phyloP scores from a whole-genome alignment of 2,329 filamentous ascomycete species.

The Esteya vermicola region DNA sequence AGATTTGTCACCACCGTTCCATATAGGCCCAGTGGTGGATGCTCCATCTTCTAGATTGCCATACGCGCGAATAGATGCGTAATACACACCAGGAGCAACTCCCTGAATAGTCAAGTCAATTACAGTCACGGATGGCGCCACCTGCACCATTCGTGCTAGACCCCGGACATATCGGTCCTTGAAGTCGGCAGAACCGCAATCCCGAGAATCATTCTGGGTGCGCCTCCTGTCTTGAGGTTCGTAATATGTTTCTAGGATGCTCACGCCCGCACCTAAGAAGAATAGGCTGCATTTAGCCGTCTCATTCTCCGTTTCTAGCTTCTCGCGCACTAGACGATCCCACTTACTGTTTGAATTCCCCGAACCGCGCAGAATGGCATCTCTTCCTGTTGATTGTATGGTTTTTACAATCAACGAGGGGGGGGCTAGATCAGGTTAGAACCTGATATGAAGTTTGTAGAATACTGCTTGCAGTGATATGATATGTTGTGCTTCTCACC shows the following conservation, averaged over 20 bases:
- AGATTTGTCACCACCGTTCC: constrained; percentile 33
- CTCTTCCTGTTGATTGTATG: constrained; percentile 78
- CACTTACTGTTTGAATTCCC: constrained; percentile 69
- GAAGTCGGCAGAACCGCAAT: constrained; percentile 11
- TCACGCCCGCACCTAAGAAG: constrained; percentile 66
- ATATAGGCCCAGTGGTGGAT: constrained; percentile 70
- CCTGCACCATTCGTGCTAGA: constrained; percentile 86
- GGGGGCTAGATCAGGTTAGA: constrained; percentile 39
- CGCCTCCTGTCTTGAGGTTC: constrained; percentile 33
- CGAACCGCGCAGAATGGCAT: constrained; percentile 85
- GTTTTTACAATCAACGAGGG: constrained; percentile 81
- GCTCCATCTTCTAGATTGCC: constrained; percentile 79
- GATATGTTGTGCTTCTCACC: no score
- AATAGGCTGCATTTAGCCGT: neutral
- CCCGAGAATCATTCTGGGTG: constrained; percentile 9
- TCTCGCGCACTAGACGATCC: neutral
- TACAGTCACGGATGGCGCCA: constrained; percentile 62
- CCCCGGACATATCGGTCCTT: constrained; percentile 55
- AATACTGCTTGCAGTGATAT: no score
- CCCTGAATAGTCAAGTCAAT: constrained; percentile 81
- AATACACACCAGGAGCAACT: constrained; percentile 66
- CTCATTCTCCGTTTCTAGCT: neutral
- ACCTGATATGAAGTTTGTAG: neutral
- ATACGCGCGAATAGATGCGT: constrained; percentile 69
- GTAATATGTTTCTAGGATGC: constrained; percentile 75